phyloP scores from a whole-genome alignment of 2,329 filamentous ascomycete species.

The Diaporthe caulivora region DNA sequence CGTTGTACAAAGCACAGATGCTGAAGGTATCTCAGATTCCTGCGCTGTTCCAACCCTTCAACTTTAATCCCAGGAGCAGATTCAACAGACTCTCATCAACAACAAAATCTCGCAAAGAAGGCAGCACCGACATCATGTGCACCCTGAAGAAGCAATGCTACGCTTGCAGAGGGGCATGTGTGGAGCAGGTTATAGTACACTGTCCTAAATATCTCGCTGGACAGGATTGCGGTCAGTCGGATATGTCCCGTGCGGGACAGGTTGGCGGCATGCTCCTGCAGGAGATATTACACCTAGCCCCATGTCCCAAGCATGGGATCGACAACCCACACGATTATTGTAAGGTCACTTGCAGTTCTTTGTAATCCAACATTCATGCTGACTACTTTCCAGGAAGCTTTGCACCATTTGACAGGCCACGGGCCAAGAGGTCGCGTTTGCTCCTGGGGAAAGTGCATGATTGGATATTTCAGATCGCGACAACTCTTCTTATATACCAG shows the following conservation, averaged over 20 bases:
- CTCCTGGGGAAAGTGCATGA: too few relatives aligned
- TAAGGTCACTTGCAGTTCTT: background rate
- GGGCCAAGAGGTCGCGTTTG: too few relatives aligned
- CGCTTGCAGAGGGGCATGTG: slow-evolving; percentile 22
- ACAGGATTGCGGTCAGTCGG: slow-evolving; percentile 27
- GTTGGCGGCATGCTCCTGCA: slow-evolving; percentile 30
- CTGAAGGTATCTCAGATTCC: too few relatives aligned
- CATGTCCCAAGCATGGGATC: slow-evolving; percentile 12
- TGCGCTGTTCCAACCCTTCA: too few relatives aligned
- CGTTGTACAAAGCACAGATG: too few relatives aligned
- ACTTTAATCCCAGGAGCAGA: background rate
- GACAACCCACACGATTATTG: slow-evolving; percentile 33
- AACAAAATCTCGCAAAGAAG: background rate
- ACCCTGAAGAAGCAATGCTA: slow-evolving; percentile 19
- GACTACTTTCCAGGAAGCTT: background rate
- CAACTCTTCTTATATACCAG: too few relatives aligned
- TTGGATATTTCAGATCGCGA: too few relatives aligned
- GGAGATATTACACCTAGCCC: slow-evolving; percentile 12
- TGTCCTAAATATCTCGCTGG: slow-evolving; percentile 9
- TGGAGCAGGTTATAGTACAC: slow-evolving; percentile 1
- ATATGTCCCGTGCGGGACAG: slow-evolving; percentile 17
- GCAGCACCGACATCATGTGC: background rate
- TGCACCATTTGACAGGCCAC: background rate
- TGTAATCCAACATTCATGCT: background rate
- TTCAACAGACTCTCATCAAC: background rate